Evolutionary conservation across 345 rosid species (phyloP), one percentile per base, ranked within the genome.

Genomic region (Heritiera littoralis): DNA sequence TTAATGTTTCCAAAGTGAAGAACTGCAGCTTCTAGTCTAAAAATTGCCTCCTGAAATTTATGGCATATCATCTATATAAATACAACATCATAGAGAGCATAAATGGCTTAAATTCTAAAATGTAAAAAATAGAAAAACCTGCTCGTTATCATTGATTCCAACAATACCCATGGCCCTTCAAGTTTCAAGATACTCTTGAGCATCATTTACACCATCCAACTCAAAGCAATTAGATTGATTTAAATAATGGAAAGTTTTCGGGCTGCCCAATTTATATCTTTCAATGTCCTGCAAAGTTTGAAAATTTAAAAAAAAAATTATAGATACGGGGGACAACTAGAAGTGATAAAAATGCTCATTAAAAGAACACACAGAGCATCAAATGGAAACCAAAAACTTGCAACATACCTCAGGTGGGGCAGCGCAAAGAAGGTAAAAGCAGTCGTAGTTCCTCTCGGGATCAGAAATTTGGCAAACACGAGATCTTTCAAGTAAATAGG

Each of bases 101-200:
- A 59, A 64, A 56, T 61, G 35, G 75, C 35, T 20, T 28, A 35
- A 35, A 49, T n/a, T 49, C 30, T 18, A 23, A n/a, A 28, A 66
- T 4, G 1, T 40, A 23, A 9, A 86, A 35, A 52, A 35, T 65
- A 38, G 72, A 35, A 35, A 64, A 40, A 90, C 93, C 96, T 92
- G 96, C 72, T 89, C 85, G 72, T 90, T 85, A 76, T 80, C 87
- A 78, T 81, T 86, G 81, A 92, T 89, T 8, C 94, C 94, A n/a
- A 92, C 91, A 77, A 92, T 86, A 80, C 89, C 93, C 97, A 90
- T 92, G 10, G 97, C 97, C 81, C 88, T 92, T 85, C 91, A 88
- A 18, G 94, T 92, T 79, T 86, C 97, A 77, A 90, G 41, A 77
- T 92, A 92, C 84, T 92, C 94, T 55, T 88, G 87, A 66, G 94